A percentile compares a stretch with the other conserved stretches of the same genome.
Evolutionary conservation across 202 grass and related monocot genomes (phyloP).

Genomic region (Dendrocalamus latiflorus): DNA sequence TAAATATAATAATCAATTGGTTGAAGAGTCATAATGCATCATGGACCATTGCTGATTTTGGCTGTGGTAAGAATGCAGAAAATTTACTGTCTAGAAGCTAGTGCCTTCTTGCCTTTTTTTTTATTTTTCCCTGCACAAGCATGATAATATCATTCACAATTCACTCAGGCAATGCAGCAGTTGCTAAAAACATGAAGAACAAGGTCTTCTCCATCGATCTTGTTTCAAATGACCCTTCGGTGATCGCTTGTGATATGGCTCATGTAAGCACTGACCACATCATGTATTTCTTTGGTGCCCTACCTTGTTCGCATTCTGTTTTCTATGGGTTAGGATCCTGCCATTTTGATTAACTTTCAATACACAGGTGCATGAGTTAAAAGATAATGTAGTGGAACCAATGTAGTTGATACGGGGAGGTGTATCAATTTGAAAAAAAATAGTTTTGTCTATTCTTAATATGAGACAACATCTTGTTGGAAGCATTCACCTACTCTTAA

Average conservation of each 20-base stretch:
- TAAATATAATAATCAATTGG: conserved; percentile 83
- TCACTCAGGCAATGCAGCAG: conserved; percentile 55
- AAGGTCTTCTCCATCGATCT: conserved; percentile 96
- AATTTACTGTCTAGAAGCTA: conserved; percentile 14
- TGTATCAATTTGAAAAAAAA: not conserved
- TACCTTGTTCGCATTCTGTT: not conserved
- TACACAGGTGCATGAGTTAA: not conserved
- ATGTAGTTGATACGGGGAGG: not conserved
- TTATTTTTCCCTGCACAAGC: conserved; percentile 5
- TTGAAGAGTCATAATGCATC: conserved; percentile 63
- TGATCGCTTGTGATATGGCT: conserved; percentile 98
- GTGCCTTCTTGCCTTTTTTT: conserved; percentile 3
- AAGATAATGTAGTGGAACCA: not conserved
- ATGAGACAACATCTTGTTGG: not conserved
- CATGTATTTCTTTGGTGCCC: not conserved
- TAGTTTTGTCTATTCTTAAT: not conserved
- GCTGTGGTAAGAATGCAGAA: conserved; percentile 60
- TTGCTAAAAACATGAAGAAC: conserved; percentile 92
- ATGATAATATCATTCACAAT: conserved; percentile 8
- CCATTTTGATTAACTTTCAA: conserved; percentile 5
- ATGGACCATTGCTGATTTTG: conserved; percentile 94
- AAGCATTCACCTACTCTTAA: not conserved
- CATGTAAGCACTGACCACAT: conserved; percentile 54
- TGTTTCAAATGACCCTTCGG: conserved; percentile 79
- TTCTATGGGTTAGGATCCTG: not conserved